Evolutionary conservation across 371 early-diverging fungal genomes (phyloP).

Genomic region (Rhizopus microsporus): DNA sequence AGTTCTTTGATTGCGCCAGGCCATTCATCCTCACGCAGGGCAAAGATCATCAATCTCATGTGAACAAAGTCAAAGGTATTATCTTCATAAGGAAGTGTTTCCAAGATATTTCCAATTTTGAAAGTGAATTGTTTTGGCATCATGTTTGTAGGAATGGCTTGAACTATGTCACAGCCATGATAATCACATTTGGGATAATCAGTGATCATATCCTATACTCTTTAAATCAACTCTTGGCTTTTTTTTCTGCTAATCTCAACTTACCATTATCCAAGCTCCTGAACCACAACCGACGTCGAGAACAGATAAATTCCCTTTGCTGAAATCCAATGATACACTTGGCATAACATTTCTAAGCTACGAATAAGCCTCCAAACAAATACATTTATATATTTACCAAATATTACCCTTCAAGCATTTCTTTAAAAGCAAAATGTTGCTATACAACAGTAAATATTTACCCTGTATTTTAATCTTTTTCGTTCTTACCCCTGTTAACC

Average conservation of each 20-base stretch:
- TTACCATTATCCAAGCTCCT: constrained; percentile 50
- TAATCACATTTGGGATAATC: constrained; percentile 35
- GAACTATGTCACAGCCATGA: constrained; percentile 29
- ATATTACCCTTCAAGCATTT: constrained; percentile 7
- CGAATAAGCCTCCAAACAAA: background rate
- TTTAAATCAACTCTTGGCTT: background rate
- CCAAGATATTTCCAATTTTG: constrained; percentile 35
- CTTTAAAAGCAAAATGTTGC: constrained; percentile 18
- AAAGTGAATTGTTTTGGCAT: constrained; percentile 25
- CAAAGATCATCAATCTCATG: constrained; percentile 5
- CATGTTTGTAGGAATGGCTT: constrained; percentile 12
- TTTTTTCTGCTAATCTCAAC: background rate
- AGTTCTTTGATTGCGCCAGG: constrained; percentile 13
- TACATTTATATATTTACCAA: too few species aligned
- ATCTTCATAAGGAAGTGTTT: constrained; percentile 9
- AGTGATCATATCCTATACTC: constrained; percentile 28
- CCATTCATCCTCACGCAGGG: constrained; percentile 32
- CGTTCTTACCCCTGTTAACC: constrained; percentile 18
- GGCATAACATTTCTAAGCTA: constrained; percentile 10
- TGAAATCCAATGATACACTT: constrained; percentile 6
- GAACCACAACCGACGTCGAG: constrained; percentile 46
- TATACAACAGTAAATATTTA: background rate
- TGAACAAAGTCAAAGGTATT: constrained; percentile 14
- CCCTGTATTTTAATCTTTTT: background rate
- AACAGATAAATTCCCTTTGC: constrained; percentile 13